Evolutionary conservation across 2,329 filamentous ascomycete genomes (phyloP), one percentile per base, ranked within the genome.

Genomic region (Nemania sp.): DNA sequence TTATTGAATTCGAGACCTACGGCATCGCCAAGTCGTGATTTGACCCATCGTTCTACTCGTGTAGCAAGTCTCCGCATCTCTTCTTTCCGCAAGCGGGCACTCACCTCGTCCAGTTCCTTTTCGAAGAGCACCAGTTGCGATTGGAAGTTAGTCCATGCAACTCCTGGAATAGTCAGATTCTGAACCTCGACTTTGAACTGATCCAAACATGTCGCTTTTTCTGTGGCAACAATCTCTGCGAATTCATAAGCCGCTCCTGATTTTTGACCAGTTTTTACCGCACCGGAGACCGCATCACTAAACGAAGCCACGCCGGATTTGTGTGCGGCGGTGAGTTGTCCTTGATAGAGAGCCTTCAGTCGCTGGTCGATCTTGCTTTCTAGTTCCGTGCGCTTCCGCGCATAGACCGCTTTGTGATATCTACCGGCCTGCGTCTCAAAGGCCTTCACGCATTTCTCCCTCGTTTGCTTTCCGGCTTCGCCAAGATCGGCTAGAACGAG

Each of bases 361-460:
- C 94, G 83, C n/a, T 83, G 80, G 68, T 97, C 94, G 33, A 97
- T 82, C 73, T 96, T 97, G 65, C 77, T 78, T 69, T 94, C 90
- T 6, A 99, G 80, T 68, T 99, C 94, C 2, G 83, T 80, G 59
- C 85, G 84, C 75, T 99, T 99, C 53, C 90, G 83, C 61, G 84
- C 80, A 72, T 94, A 99, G 14, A 99, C 94, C 15, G 88, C 91
- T 75, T 97, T 97, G 78, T 97, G 94, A 70, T 99, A 99, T 59
- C 94, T 82, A 69, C 92, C 92, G 1, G 94, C 94, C 69, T 96
- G 91, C 0, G 82, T 83, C 69, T 96, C 91, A 65, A 99, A 99
- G n/a, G 84, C 84, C 65, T 87, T 88, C 56, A 97, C 76, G 26
- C 88, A 86, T 64, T 87, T 87, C 39, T 79, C 75, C 34, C 95